These are phyloP conservation scores for Chaetomiaceae sp. DNA, from an alignment of 2,329 filamentous ascomycete species.

Conservation along the genomic window DNA sequence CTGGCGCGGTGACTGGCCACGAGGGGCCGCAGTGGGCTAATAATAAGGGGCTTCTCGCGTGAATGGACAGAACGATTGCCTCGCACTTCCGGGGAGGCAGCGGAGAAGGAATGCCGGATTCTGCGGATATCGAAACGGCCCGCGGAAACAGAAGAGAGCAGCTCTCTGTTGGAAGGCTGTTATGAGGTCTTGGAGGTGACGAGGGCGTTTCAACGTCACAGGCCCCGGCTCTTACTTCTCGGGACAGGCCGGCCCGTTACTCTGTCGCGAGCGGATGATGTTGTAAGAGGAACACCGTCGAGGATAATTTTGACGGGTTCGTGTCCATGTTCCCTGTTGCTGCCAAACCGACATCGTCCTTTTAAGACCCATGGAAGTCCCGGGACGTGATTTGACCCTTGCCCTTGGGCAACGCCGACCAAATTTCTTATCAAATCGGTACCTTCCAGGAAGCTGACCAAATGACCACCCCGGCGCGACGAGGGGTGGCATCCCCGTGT, in stretches of 20 bases:
- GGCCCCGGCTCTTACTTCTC: neutral
- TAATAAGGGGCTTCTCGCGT: conserved; percentile 24
- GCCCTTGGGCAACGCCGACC: no score
- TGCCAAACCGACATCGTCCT: no score
- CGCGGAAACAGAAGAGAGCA: conserved; percentile 9
- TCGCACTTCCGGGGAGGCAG: conserved; percentile 9
- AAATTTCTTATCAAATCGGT: no score
- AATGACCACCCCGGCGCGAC: no score
- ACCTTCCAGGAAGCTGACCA: no score
- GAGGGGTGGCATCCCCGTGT: neutral
- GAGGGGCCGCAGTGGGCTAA: conserved; percentile 30
- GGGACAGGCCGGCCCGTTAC: no score
- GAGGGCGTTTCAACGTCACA: conserved; percentile 3
- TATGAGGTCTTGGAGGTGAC: conserved; percentile 3
- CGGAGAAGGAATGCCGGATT: conserved; percentile 1
- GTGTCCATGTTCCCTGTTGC: no score
- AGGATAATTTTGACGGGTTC: no score
- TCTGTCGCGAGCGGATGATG: no score
- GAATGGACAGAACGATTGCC: conserved; percentile 27
- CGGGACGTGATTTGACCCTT: no score
- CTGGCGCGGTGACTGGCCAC: conserved; percentile 35
- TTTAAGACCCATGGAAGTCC: no score
- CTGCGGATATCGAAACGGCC: conserved; percentile 7
- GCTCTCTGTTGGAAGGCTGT: conserved; percentile 3
- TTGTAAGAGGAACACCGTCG: no score